phyloP scores from a whole-genome alignment of 129 eudicot species.

The Artemisia tridentata region DNA sequence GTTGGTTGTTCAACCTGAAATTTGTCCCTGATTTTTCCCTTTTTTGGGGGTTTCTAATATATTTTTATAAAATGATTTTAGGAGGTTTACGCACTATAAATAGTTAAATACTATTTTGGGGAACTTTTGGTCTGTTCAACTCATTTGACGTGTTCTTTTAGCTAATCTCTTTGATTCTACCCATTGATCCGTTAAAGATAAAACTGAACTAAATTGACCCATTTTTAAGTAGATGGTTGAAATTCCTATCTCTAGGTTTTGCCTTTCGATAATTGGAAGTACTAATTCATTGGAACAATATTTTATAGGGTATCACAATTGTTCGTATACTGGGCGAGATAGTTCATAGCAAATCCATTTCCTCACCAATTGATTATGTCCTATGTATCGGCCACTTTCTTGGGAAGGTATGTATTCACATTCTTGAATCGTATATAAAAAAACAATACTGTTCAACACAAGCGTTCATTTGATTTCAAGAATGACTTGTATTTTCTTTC shows the following conservation, averaged over 20 bases:
- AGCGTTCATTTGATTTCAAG: neutral
- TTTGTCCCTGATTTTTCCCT: neutral
- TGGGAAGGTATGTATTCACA: slow-evolving; percentile 57
- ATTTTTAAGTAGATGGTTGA: neutral
- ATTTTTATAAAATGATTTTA: neutral
- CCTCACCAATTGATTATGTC: slow-evolving; percentile 84
- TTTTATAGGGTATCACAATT: slow-evolving; percentile 78
- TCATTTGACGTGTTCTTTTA: neutral
- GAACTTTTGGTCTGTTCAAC: neutral
- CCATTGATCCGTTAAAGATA: neutral
- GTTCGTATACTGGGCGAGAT: slow-evolving; percentile 93
- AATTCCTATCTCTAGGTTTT: neutral
- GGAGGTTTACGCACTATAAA: neutral
- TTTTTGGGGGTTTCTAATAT: no score
- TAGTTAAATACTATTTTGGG: neutral
- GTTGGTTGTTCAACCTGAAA: no score
- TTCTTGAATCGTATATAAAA: neutral
- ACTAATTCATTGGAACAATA: slow-evolving; percentile 13
- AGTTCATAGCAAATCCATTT: slow-evolving; percentile 81
- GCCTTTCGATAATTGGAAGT: neutral
- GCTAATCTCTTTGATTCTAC: neutral
- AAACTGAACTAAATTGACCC: neutral
- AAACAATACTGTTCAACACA: no score
- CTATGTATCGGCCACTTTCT: slow-evolving; percentile 84
- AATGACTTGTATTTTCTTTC: neutral